Evolutionary conservation across 2,329 filamentous ascomycete species (phyloP).

Genomic region (Pyrenophora tritici-repentis): DNA sequence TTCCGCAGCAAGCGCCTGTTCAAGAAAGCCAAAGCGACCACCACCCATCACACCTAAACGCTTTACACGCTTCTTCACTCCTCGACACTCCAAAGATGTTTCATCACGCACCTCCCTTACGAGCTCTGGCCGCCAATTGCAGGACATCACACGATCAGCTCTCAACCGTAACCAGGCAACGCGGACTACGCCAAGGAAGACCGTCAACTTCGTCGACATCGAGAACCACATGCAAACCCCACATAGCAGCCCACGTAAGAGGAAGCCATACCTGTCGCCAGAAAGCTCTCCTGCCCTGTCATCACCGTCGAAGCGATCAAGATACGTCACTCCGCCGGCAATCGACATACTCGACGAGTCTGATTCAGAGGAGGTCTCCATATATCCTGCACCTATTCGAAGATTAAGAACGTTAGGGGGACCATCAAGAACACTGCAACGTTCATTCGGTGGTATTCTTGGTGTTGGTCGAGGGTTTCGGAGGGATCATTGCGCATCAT

Average conservation of each 20-base stretch:
- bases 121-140: conserved; percentile 53
- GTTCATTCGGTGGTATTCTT: conserved; percentile 53
- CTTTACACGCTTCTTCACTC: conserved; percentile 59
- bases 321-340: conserved; percentile 34
- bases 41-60: conserved; percentile 58
- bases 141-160: conserved; percentile 56
- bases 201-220: conserved; percentile 47
- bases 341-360: conserved; percentile 43
- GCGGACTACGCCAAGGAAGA: conserved; percentile 45
- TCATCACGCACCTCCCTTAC: conserved; percentile 35
- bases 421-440: conserved; percentile 49
- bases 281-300: conserved; percentile 49
- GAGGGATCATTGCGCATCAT: conserved; percentile 54
- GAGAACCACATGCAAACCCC: conserved; percentile 41
- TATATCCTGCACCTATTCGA: conserved; percentile 44
- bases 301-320: conserved; percentile 49
- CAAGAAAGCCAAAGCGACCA: conserved; percentile 51
- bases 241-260: conserved; percentile 39
- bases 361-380: conserved; percentile 27
- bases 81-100: conserved; percentile 45
- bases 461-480: conserved; percentile 47
- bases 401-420: conserved; percentile 43
- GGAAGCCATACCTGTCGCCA: conserved; percentile 49
- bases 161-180: conserved; percentile 47
- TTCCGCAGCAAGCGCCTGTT: conserved; percentile 32